Percentiles rank a stretch among this genome's conserved stretches.
phyloP scores from a whole-genome alignment of 2,329 filamentous ascomycete species.

The Raffaelea arxii region DNA sequence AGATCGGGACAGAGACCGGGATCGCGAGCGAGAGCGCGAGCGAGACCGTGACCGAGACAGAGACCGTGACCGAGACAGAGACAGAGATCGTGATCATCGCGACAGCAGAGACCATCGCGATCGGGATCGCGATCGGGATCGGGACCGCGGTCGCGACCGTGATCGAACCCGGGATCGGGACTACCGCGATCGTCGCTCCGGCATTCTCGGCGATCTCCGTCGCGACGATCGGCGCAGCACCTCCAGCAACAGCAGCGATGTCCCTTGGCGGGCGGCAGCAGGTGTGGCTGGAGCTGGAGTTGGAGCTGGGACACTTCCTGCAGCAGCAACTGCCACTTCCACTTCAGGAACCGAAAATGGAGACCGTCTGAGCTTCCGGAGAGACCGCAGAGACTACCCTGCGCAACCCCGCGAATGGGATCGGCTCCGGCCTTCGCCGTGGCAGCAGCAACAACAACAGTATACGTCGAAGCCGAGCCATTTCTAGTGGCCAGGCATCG shows the following conservation, averaged over 20 bases:
- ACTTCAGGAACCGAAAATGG: constrained; percentile 10
- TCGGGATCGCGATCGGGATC: constrained; percentile 21
- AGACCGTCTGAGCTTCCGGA: constrained; percentile 16
- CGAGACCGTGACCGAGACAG: constrained; percentile 6
- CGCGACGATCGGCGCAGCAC: constrained; percentile 2
- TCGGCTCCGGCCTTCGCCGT: constrained; percentile 12
- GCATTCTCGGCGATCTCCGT: constrained; percentile 4
- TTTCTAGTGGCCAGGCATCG: no score
- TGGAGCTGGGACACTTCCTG: no score
- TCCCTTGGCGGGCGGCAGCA: neutral
- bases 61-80: constrained; percentile 5
- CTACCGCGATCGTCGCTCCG: constrained; percentile 20
- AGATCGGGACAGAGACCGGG: constrained; percentile 7
- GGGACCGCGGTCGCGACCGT: constrained; percentile 24
- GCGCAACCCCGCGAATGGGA: constrained; percentile 13
- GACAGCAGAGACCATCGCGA: constrained; percentile 27
- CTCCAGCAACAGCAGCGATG: neutral
- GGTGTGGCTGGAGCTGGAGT: no score
- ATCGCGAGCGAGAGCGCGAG: constrained; percentile 8
- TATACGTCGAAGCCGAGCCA: constrained; percentile 12
- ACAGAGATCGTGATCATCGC: constrained; percentile 5
- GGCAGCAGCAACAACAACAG: constrained; percentile 12
- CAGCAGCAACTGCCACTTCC: no score
- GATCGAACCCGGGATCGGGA: constrained; percentile 23
- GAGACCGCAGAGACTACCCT: constrained; percentile 11